Percentiles rank a stretch among this genome's conserved stretches.
Evolutionary conservation across 2,329 filamentous ascomycete genomes (phyloP).

Genomic region (Coniochaeta pulveracea): DNA sequence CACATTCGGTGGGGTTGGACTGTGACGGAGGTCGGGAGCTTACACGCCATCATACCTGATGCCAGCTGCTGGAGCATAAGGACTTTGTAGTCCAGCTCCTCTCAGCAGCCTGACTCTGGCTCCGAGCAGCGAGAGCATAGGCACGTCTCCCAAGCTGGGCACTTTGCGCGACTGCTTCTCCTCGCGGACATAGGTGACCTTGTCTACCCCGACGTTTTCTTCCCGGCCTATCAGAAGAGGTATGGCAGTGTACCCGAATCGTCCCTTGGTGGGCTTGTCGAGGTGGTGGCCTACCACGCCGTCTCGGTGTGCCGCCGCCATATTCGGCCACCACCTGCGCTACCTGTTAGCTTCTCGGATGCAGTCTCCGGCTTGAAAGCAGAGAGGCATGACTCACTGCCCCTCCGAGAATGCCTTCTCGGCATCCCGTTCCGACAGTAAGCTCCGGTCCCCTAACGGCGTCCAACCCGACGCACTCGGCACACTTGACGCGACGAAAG

Average conservation of each 20-base stretch:
- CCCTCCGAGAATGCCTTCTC: constrained; percentile 1
- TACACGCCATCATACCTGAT: constrained; percentile 48
- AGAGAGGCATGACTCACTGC: constrained; percentile 15
- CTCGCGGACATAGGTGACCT: constrained; percentile 31
- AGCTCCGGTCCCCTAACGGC: neutral
- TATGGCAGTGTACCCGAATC: constrained; percentile 33
- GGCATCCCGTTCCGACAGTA: neutral
- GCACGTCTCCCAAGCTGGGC: constrained; percentile 22
- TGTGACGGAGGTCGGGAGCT: constrained; percentile 14
- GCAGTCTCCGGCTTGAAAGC: constrained; percentile 38
- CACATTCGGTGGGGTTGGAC: neutral
- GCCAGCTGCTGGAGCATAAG: constrained; percentile 37
- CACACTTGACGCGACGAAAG: neutral
- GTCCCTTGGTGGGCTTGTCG: constrained; percentile 33
- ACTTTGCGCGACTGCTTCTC: constrained; percentile 16
- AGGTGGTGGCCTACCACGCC: constrained; percentile 35
- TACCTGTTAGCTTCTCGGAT: constrained; percentile 15
- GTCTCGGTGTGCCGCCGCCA: constrained; percentile 43
- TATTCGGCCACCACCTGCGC: constrained; percentile 51
- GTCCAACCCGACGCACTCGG: neutral
- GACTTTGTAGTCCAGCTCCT: constrained; percentile 36
- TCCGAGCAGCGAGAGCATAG: constrained; percentile 37
- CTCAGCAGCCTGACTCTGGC: constrained; percentile 39
- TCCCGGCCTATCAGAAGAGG: constrained; percentile 41
- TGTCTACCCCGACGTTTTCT: constrained; percentile 22